These are phyloP conservation scores for Tuber microsphaerosporum DNA, from an alignment of 495 filamentous ascomycete species.

Conservation along the genomic window DNA sequence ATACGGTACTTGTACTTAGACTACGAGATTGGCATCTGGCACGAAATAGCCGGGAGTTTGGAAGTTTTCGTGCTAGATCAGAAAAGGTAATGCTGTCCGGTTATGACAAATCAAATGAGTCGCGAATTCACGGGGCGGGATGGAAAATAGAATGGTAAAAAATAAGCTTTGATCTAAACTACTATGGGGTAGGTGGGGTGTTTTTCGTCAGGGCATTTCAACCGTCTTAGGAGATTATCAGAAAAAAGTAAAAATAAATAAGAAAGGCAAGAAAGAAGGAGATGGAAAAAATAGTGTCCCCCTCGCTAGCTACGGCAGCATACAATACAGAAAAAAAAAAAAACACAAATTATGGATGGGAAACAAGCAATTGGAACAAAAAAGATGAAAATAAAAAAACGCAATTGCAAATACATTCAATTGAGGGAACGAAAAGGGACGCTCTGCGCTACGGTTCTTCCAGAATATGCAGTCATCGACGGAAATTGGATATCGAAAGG, in stretches of 20 bases:
- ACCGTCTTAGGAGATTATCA: background rate
- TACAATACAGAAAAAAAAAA: background rate
- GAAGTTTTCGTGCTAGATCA: background rate
- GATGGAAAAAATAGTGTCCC: background rate
- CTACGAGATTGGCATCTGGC: background rate
- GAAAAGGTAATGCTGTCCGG: background rate
- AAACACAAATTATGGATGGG: background rate
- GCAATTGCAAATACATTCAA: conserved; percentile 1
- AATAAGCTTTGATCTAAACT: background rate
- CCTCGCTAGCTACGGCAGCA: background rate
- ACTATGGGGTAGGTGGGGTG: background rate
- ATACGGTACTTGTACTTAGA: background rate
- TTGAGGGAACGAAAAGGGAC: conserved; percentile 17
- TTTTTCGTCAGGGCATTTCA: background rate
- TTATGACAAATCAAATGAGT: background rate
- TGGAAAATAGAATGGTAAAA: no score
- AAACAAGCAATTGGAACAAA: background rate
- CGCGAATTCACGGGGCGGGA: background rate
- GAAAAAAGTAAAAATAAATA: background rate
- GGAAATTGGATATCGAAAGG: background rate
- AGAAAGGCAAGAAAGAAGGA: background rate
- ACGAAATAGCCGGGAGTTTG: background rate
- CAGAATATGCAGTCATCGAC: background rate
- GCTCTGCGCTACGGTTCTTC: background rate
- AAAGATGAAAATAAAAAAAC: conserved; percentile 17